Evolutionary conservation across 352 stramenopile species (phyloP).

Genomic region (Pythium rishiriense): DNA sequence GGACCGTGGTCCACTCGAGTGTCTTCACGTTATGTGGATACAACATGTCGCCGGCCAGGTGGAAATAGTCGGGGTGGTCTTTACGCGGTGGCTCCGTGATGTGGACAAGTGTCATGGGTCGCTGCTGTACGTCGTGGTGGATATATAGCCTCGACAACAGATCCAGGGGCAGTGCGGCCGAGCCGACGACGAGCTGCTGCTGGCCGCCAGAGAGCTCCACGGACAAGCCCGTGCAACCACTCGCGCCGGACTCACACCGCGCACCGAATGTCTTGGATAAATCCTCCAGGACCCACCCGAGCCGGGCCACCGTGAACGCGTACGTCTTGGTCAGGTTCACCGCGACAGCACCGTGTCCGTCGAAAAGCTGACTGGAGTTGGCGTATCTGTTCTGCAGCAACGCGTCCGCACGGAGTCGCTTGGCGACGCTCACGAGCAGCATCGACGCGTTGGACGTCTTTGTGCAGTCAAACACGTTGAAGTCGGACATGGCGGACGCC

Average conservation of each 20-base stretch:
- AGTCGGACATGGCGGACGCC: background rate
- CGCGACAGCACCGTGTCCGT: background rate
- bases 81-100: slow-evolving; percentile 10
- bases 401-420: slow-evolving; percentile 8
- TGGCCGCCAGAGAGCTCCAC: background rate
- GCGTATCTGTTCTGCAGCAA: background rate
- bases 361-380: background rate
- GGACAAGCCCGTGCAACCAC: slow-evolving; percentile 1
- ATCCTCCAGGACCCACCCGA: slow-evolving; percentile 19
- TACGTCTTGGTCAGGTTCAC: slow-evolving; percentile 24
- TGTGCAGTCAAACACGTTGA: background rate
- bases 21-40: slow-evolving; percentile 5
- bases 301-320: slow-evolving; percentile 24
- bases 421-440: slow-evolving; percentile 14
- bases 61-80: too few relatives aligned
- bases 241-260: background rate
- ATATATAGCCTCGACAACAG: background rate
- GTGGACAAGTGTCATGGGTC: slow-evolving; percentile 7
- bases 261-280: slow-evolving; percentile 1
- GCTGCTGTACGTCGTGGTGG: background rate
- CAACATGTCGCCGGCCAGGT: slow-evolving; percentile 6
- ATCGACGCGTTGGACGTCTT: background rate
- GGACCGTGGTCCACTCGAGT: slow-evolving; percentile 2
- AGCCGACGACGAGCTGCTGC: slow-evolving; percentile 3
- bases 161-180: background rate